Conservation (phyloP, 371 early-diverging fungal species). For the Actinomortierella ambigua region DNA sequence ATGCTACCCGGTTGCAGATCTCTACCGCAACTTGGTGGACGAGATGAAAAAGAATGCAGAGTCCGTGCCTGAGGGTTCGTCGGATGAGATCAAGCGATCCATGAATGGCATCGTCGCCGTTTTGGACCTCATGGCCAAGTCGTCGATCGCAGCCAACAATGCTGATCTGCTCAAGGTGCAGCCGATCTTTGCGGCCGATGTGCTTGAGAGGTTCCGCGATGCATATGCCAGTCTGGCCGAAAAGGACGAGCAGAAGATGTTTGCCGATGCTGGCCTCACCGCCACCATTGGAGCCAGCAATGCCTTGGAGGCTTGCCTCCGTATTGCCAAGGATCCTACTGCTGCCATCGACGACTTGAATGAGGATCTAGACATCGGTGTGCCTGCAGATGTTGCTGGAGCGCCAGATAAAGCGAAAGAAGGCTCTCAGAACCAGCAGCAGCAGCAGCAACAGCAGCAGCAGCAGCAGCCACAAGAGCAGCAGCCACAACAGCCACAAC, state of each 20-base stretch:
- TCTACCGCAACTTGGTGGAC: too few species aligned
- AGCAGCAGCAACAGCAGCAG: too few species aligned
- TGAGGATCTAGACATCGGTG: too few species aligned
- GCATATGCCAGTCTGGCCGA: constrained; percentile 7
- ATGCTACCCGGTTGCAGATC: too few species aligned
- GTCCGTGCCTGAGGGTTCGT: too few species aligned
- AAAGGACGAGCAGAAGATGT: constrained; percentile 5
- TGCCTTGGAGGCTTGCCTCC: constrained; percentile 18
- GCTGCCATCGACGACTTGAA: constrained; percentile 6
- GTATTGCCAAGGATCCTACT: constrained; percentile 9
- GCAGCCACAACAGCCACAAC: too few species aligned
- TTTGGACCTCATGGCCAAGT: constrained; percentile 12
- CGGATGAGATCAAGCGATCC: constrained; percentile 20
- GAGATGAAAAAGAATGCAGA: too few species aligned
- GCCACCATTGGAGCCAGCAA: constrained; percentile 13
- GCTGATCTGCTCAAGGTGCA: constrained; percentile 8
- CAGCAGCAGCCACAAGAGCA: too few species aligned
- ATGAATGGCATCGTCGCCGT: constrained; percentile 6
- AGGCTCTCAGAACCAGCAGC: too few species aligned
- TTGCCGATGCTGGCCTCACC: constrained; percentile 6
- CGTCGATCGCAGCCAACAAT: constrained; percentile 13
- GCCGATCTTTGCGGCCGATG: constrained; percentile 12
- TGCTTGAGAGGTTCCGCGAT: constrained; percentile 14
- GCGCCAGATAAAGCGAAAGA: too few species aligned
- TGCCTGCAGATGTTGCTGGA: too few species aligned